These are phyloP conservation scores for Oryza punctata DNA, from an alignment of 176 grass and related monocot species.

Conservation along the genomic window DNA sequence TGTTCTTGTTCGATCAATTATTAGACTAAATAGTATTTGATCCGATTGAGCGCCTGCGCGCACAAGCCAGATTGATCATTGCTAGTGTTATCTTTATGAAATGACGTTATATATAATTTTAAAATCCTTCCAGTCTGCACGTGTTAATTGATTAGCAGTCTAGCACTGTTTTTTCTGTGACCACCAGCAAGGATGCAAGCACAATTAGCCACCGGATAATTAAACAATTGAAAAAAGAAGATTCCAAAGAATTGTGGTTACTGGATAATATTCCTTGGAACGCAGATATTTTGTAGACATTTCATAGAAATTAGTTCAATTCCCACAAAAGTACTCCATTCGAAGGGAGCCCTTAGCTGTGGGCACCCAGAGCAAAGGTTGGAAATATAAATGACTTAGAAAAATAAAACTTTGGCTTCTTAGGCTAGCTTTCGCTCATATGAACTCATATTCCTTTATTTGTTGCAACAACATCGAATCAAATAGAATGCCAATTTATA, in stretches of 20 bases:
- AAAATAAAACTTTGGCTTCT: background rate
- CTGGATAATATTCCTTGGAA: background rate
- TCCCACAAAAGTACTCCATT: background rate
- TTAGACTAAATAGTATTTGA: background rate
- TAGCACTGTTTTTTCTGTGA: background rate
- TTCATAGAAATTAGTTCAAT: background rate
- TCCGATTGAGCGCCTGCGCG: background rate
- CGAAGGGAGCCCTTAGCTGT: background rate
- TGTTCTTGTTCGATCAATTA: conserved; percentile 32
- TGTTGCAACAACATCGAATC: background rate
- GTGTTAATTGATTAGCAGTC: background rate
- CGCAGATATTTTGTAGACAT: too few relatives aligned
- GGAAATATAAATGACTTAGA: background rate
- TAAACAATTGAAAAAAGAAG: background rate
- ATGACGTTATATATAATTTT: background rate
- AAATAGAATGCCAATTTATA: background rate
- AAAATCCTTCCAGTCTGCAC: background rate
- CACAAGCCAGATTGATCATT: background rate
- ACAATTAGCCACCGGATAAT: background rate
- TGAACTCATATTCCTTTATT: background rate
- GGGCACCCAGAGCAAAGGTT: background rate
- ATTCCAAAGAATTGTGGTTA: background rate
- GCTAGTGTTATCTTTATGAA: background rate
- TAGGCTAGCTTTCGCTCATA: background rate
- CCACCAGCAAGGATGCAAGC: background rate